A percentile compares a stretch with the other conserved stretches of the same genome.
Conservation (phyloP, 73 alveolate genomes). For the Diophrys sp. region DNA sequence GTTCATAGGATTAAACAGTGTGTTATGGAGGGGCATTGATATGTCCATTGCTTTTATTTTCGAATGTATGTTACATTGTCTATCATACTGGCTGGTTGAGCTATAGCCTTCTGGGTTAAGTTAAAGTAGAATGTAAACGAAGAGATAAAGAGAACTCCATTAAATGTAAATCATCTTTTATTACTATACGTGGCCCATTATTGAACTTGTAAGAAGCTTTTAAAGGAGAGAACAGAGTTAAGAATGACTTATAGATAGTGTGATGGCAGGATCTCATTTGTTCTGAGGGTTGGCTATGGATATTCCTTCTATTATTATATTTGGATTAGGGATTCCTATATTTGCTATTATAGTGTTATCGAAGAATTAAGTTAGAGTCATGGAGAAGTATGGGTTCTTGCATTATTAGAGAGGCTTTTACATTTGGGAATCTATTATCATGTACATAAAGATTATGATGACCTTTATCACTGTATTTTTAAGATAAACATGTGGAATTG, state of each 20-base stretch:
- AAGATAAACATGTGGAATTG: too few relatives aligned
- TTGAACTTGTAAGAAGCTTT: constrained; percentile 42
- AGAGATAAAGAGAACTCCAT: background rate
- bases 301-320: too few relatives aligned
- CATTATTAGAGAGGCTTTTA: too few relatives aligned
- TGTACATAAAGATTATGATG: too few relatives aligned
- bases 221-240: constrained; percentile 38
- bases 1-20: constrained; percentile 23
- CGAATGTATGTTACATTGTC: constrained; percentile 54
- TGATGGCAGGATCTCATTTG: constrained; percentile 44
- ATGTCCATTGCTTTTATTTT: constrained; percentile 14
- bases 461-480: too few relatives aligned
- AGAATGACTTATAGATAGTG: constrained; percentile 21
- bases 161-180: constrained; percentile 32
- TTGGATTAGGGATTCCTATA: too few relatives aligned
- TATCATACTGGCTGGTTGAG: constrained; percentile 8
- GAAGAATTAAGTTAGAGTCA: too few relatives aligned
- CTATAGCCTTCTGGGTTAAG: constrained; percentile 40
- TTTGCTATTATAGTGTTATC: too few relatives aligned
- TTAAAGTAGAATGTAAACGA: background rate
- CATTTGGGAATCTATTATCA: too few relatives aligned
- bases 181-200: constrained; percentile 54
- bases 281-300: too few relatives aligned
- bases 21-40: constrained; percentile 46
- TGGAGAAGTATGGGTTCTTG: too few relatives aligned